A percentile compares a stretch with the other conserved stretches of the same genome.
Evolutionary conservation across 108 stramenopile genomes (phyloP).

Genomic region (Fistulifera pelliculosa): DNA sequence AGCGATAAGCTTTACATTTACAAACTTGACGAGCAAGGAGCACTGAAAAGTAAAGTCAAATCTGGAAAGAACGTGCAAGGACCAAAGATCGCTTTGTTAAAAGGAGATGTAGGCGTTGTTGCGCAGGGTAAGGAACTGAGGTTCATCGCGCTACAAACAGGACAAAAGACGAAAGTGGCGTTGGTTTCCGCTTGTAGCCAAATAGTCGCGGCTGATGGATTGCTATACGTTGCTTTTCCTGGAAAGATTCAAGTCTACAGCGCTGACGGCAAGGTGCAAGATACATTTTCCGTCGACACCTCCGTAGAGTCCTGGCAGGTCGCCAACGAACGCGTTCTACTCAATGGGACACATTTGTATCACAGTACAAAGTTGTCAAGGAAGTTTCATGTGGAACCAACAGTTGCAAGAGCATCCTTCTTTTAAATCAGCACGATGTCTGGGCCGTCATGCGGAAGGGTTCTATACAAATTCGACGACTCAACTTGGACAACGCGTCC

Average conservation of each 20-base stretch:
- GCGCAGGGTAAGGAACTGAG: not conserved
- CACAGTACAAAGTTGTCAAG: too few relatives aligned
- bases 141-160: not conserved
- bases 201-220: not conserved
- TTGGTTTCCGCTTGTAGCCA: not conserved
- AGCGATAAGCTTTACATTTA: conserved; percentile 22
- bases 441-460: conserved; percentile 3
- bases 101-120: not conserved
- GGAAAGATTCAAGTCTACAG: not conserved
- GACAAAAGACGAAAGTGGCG: not conserved
- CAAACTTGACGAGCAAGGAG: conserved; percentile 19
- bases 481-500: not conserved
- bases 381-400: too few relatives aligned
- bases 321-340: too few relatives aligned
- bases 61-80: conserved; percentile 15
- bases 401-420: not conserved
- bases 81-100: conserved; percentile 5
- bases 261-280: too few relatives aligned
- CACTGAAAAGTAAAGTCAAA: conserved; percentile 31
- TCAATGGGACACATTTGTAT: too few relatives aligned
- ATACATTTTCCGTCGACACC: too few relatives aligned
- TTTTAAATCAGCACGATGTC: not conserved
- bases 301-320: too few relatives aligned
- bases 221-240: not conserved
- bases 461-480: conserved; percentile 1